Percentiles rank a stretch among this genome's conserved stretches.
These are phyloP conservation scores for Tephrocybe sp. DNA, from an alignment of 768 basidiomycete species.

Conservation along the genomic window DNA sequence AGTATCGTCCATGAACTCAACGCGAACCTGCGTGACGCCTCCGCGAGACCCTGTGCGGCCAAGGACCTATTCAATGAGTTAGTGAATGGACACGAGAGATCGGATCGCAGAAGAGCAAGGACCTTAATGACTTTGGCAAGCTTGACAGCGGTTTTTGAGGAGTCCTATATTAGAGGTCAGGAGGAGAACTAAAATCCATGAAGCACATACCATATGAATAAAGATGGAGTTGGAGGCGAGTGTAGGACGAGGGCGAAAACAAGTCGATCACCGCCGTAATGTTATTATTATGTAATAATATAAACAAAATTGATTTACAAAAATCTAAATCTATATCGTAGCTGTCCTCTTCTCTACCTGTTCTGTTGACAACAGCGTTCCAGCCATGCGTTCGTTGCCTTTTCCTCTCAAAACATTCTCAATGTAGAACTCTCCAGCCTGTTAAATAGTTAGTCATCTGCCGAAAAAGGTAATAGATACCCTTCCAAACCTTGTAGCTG, in stretches of 20 bases:
- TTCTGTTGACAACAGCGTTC: constrained; percentile 23
- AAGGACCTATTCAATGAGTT: constrained; percentile 64
- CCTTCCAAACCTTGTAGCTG: constrained; percentile 83
- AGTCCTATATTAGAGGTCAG: constrained; percentile 53
- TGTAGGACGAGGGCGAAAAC: constrained; percentile 15
- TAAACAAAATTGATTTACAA: not conserved
- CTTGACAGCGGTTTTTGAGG: constrained; percentile 91
- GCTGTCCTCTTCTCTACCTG: not conserved
- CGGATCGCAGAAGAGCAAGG: not conserved
- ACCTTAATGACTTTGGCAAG: constrained; percentile 99
- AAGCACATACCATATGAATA: constrained; percentile 34
- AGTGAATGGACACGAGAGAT: not conserved
- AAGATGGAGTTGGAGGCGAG: constrained; percentile 1
- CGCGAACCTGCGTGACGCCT: constrained; percentile 98
- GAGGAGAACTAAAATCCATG: not conserved
- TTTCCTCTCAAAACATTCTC: constrained; percentile 83
- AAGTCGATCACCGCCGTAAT: constrained; percentile 20
- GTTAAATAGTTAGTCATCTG: not conserved
- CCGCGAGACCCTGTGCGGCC: constrained; percentile 98
- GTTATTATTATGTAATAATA: not conserved
- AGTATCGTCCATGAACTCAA: constrained; percentile 98
- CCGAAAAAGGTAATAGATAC: not conserved
- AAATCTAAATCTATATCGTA: not conserved
- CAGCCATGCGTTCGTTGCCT: constrained; percentile 40
- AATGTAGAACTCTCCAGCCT: constrained; percentile 97